Evolutionary conservation across 129 eudicot genomes (phyloP).

Genomic region (Arctium minus): DNA sequence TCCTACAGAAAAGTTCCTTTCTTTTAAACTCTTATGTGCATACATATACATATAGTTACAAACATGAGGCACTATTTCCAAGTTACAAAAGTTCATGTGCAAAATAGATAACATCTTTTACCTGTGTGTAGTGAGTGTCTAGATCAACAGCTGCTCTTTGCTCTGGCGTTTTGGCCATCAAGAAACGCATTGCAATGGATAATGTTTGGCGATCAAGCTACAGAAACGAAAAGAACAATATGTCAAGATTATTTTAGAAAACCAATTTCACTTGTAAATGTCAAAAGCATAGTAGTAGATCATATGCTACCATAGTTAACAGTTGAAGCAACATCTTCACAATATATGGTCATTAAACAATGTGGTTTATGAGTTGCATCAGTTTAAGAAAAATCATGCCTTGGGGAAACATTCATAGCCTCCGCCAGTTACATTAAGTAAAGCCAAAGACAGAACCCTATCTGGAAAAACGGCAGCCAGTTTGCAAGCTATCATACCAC

Average conservation of each 20-base stretch:
- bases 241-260: background rate
- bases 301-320: background rate
- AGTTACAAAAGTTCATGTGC: background rate
- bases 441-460: constrained; percentile 66
- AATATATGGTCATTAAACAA: background rate
- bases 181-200: constrained; percentile 72
- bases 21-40: background rate
- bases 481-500: constrained; percentile 94
- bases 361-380: background rate
- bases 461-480: constrained; percentile 67
- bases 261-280: background rate
- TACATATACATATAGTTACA: background rate
- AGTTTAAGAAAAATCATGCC: constrained; percentile 33
- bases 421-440: constrained; percentile 84
- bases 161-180: constrained; percentile 84
- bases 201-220: constrained; percentile 74
- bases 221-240: constrained; percentile 6
- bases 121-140: constrained; percentile 92
- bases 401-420: constrained; percentile 83
- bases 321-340: background rate
- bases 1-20: background rate
- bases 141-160: constrained; percentile 92
- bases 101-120: constrained; percentile 9
- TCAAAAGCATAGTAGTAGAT: background rate
- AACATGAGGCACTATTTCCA: background rate